Percentiles rank a stretch among this genome's conserved stretches.
These are phyloP conservation scores for Trichoderma citrinoviride DNA, from an alignment of 2,329 filamentous ascomycete genomes.

Conservation along the genomic window DNA sequence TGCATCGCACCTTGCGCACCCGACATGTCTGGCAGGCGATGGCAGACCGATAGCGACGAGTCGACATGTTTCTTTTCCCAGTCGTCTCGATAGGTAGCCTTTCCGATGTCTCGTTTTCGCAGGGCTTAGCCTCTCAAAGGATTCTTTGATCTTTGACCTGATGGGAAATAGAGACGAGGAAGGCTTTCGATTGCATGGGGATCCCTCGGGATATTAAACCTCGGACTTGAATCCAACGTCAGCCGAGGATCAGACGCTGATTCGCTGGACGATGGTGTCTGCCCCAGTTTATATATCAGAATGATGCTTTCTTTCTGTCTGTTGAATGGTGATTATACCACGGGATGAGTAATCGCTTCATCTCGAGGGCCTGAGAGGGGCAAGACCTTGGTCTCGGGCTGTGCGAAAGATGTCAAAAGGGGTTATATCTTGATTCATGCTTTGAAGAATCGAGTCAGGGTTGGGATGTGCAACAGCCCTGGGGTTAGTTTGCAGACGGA, in stretches of 20 bases:
- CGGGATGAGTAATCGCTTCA: neutral
- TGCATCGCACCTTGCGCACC: conserved; percentile 18
- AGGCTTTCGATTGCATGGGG: neutral
- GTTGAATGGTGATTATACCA: neutral
- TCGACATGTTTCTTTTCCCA: conserved; percentile 1
- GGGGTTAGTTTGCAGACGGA: neutral
- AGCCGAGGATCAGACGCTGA: neutral
- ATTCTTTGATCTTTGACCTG: neutral
- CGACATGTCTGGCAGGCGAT: conserved; percentile 15
- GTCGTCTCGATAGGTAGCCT: neutral
- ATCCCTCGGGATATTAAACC: conserved; percentile 15
- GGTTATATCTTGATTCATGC: too few species aligned
- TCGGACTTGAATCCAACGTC: conserved; percentile 6
- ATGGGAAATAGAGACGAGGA: conserved; percentile 14
- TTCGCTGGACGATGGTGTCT: neutral
- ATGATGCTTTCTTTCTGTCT: neutral
- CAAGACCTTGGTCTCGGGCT: neutral
- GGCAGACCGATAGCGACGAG: conserved; percentile 17
- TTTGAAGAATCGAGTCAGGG: neutral
- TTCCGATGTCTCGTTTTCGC: neutral
- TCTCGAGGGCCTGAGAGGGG: neutral
- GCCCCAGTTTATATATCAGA: conserved; percentile 2
- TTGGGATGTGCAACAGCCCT: neutral
- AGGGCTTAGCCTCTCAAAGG: neutral
- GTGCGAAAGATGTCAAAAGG: neutral